Evolutionary conservation across 441 rosid genomes (phyloP).

Genomic region (Isatis lusitanica): DNA sequence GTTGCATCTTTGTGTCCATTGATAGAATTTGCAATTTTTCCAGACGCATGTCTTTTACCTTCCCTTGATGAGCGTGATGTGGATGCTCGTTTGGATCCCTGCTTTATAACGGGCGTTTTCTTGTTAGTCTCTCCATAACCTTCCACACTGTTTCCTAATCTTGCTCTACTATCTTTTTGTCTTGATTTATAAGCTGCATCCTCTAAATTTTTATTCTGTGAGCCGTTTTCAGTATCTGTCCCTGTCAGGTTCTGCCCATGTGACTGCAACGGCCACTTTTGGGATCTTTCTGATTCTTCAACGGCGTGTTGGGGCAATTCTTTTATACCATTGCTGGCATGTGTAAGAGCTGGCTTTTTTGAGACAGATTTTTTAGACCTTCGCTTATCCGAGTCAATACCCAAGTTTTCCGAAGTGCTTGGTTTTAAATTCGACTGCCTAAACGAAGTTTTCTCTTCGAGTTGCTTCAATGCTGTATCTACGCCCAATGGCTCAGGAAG

Average conservation of each 20-base stretch:
- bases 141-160: conserved; percentile 53
- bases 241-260: conserved; percentile 49
- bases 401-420: conserved; percentile 59
- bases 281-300: conserved; percentile 53
- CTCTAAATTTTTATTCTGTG: conserved; percentile 45
- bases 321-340: conserved; percentile 44
- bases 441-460: conserved; percentile 66
- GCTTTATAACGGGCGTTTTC: conserved; percentile 46
- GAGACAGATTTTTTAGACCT: conserved; percentile 63
- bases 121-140: conserved; percentile 73
- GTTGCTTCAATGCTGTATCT: conserved; percentile 49
- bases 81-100: conserved; percentile 56
- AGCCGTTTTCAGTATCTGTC: conserved; percentile 48
- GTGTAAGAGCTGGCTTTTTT: conserved; percentile 56
- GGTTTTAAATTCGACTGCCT: conserved; percentile 58
- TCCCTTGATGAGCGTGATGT: conserved; percentile 50
- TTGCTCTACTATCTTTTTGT: conserved; percentile 50
- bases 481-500: conserved; percentile 76
- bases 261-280: conserved; percentile 47
- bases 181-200: conserved; percentile 55
- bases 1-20: conserved; percentile 53
- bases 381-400: conserved; percentile 51
- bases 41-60: conserved; percentile 48
- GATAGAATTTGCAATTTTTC: conserved; percentile 33
- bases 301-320: conserved; percentile 49